These are phyloP conservation scores for Phytomonas sp. DNA, from an alignment of 208 protist species.

Conservation along the genomic window DNA sequence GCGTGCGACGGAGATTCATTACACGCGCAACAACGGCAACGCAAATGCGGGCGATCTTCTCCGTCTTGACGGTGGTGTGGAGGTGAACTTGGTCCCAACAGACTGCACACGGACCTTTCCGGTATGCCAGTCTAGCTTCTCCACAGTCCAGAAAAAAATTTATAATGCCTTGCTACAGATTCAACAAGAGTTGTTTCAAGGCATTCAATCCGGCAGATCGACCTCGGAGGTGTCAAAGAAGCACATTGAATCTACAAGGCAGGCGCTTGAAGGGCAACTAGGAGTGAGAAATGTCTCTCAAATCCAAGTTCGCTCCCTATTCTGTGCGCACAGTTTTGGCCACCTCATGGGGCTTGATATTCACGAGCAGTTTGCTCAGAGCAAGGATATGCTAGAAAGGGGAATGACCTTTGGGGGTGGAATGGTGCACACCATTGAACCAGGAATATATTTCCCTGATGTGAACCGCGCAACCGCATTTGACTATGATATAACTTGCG, in stretches of 20 bases:
- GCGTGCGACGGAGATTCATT: constrained; percentile 39
- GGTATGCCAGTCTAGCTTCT: constrained; percentile 13
- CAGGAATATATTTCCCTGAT: constrained; percentile 44
- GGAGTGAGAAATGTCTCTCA: neutral
- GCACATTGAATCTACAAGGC: constrained; percentile 25
- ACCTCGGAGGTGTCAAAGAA: constrained; percentile 16
- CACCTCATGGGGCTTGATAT: constrained; percentile 57
- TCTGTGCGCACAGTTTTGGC: constrained; percentile 49
- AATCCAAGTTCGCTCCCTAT: constrained; percentile 23
- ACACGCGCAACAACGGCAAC: constrained; percentile 29
- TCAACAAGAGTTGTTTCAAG: constrained; percentile 28
- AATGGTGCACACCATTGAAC: constrained; percentile 67
- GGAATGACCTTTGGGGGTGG: constrained; percentile 19
- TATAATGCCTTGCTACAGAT: constrained; percentile 33
- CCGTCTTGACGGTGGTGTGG: constrained; percentile 40
- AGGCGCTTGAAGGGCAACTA: constrained; percentile 10
- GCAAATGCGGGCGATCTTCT: constrained; percentile 14
- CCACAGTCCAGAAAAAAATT: constrained; percentile 7
- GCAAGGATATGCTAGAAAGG: neutral
- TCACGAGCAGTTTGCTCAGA: constrained; percentile 23
- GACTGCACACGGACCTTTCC: constrained; percentile 67
- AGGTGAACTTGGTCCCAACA: constrained; percentile 37
- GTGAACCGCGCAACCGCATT: constrained; percentile 11
- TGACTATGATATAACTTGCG: constrained; percentile 8
- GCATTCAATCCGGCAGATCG: constrained; percentile 17